Evolutionary conservation across 2,329 filamentous ascomycete species (phyloP), one percentile per base, ranked within the genome.

Genomic region (Tolypocladium nubicola): DNA sequence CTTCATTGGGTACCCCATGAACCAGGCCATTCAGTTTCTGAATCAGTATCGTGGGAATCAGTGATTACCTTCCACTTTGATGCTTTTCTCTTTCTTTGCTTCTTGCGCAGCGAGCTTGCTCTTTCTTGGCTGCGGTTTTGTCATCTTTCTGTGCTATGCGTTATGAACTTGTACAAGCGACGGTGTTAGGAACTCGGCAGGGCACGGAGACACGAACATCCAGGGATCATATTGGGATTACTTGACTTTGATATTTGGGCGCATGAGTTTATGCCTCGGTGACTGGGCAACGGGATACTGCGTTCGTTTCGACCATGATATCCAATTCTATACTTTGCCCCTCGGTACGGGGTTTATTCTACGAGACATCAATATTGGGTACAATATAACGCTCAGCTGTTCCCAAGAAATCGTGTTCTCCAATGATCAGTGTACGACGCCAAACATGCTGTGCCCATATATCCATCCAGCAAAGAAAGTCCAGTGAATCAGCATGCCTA

Each of bases 1-100:
- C 0, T 97, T 97, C 67, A 90, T 97, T 65, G 93, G 93, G 0
- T 97, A 96, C 66, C 85, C 87, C 11, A 82, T 90, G 60, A 89
- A 95, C 59, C 86, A 95, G 68, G 88, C 89, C n/a, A 81, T 89
- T 30, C 79, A 83, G 56, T 80, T 95, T 55, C 81, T 95, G 76
- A 85, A 88, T 63, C 78, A 83, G 57, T 80, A 77, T 59, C 78
- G 68, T 64, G 64, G 64, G 56, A 62, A 57, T 53, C 62, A 64
- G 61, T 67, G 53, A 68, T 26, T 3, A 39, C 35, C 40, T 54
- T 56, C 40, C 26, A 38, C 52, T 58, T 52, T 55, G 16, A 38
- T 45, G 33, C 45, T 55, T 3, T 21, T 39, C 49, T 57, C 23
- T 52, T 38, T 35, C 58, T 60, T 47, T 55, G 2, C 19, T 19